Evolutionary conservation across 208 protist species (phyloP).

Genomic region (Naegleria lovaniensis): DNA sequence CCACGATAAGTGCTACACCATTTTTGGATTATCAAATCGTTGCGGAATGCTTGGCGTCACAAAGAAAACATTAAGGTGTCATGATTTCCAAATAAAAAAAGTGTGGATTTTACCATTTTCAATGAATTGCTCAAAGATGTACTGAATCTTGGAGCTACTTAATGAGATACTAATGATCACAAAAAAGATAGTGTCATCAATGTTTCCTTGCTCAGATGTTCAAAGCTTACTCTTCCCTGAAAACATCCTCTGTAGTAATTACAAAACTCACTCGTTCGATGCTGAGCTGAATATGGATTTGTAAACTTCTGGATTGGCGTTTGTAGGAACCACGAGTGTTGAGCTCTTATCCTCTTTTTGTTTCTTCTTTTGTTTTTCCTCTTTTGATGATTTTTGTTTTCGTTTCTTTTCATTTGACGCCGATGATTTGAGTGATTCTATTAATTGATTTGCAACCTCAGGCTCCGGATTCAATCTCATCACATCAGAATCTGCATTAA

Average conservation of each 20-base stretch:
- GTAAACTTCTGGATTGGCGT: not conserved
- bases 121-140: no score
- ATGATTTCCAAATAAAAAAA: no score
- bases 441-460: not conserved
- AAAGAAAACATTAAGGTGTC: not conserved
- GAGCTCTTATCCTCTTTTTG: no score
- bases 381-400: not conserved
- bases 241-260: no score
- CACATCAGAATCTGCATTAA: not conserved
- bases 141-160: no score
- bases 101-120: no score
- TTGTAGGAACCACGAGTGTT: not conserved
- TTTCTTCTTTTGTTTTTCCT: not conserved
- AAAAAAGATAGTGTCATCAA: no score
- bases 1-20: not conserved
- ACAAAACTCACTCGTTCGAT: no score
- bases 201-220: no score
- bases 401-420: not conserved
- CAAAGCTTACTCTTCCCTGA: no score
- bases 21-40: not conserved
- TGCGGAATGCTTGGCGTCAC: not conserved
- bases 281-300: not conserved
- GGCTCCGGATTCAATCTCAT: not conserved
- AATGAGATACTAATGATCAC: no score
- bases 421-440: not conserved